Evolutionary conservation across 257 asterid genomes (phyloP), one percentile per base, ranked within the genome.

Genomic region (Handroanthus guayacan): DNA sequence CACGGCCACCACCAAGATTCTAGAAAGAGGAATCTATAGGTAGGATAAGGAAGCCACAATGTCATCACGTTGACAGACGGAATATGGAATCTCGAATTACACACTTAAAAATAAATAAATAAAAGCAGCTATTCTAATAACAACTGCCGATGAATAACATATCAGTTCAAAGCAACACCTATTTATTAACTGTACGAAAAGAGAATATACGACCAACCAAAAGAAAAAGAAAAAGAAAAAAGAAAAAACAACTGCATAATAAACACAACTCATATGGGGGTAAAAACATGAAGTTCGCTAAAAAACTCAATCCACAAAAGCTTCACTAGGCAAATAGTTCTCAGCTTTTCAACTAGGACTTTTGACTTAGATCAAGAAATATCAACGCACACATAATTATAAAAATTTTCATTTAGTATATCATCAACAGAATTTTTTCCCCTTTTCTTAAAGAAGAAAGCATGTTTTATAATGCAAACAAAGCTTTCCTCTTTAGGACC

Each of bases 1-100:
- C 69, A 78, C 34, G 67, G 66, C 55, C 57, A 44, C 70, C 74
- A 74, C 54, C 82, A 52, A 72, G 16, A 14, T 43, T 41, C 12
- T 4, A 11, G 50, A 72, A 37, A 67, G 41, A n/a, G 47, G 61
- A 62, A 44, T 56, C 62, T 11, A 36, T 8, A 43, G 63, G 34
- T 16, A 66, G 44, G 58, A 58, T 17, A 11, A 66, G 44, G 58
- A 58, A 51, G 18, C 31, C 34, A 5, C 5, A 54, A 16, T 47
- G 10, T 8, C 10, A n/a, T n/a, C 34, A 54, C 7, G 17, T 54
- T 54, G 61, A 31, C 31, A 54, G 34, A 54, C 6, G 18, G 16
- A 54, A 31, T 54, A 18, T 5, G 6, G 13, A 4, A 52, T 2
- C 58, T 3, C 17, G n/a, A 12, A 12, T 2, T 52, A 52, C 17